Evolutionary conservation across 1,284 basidiomycete species (phyloP), one percentile per base, ranked within the genome.

Genomic region (Neotropicomus parvogracilis): DNA sequence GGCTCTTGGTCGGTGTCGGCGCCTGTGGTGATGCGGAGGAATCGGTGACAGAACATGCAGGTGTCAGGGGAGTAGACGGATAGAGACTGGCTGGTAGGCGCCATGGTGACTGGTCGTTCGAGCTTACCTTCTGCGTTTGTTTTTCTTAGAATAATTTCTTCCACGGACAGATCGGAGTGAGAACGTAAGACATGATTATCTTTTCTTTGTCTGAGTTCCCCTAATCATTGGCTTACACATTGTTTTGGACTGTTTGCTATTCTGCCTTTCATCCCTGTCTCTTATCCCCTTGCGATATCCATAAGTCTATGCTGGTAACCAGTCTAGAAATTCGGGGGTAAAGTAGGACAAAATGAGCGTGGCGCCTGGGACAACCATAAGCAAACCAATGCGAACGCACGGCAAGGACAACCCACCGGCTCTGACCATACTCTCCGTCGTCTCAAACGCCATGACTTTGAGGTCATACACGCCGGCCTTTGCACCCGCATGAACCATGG

Each of bases 401-500:
- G 9, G 6, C 19, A n/a, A 21, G 13, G 37, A 43, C 17, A 75
- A 75, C 79, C 54, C 59, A 84, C 92, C 94, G 16, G 97, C 95
- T 28, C 95, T 78, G 39, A 97, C 75, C 80, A 97, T 90, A 55
- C 90, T 82, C 50, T 97, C 91, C 4, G 83, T 81, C 6, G 83
- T 89, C 73, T 99, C 97, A 56, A 95, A 93, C 4, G 95, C 97
- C 91, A 97, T 94, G 24, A 83, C 80, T 54, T 81, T 85, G 50
- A 99, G 73, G 52, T 92, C 90, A 65, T 97, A 99, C 13, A 99
- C 88, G 10, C 95, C 95, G 4, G 93, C 92, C 13, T 78, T 77
- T 6, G 97, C 95, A 26, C 94, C 95, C 0, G 97, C 95, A 49
- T 90, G 85, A 24, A 99, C 76, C 93, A 97, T 98, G 4, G 95